Evolutionary conservation across 495 filamentous ascomycete species (phyloP), one percentile per base, ranked within the genome.

Genomic region (Podospora comata): DNA sequence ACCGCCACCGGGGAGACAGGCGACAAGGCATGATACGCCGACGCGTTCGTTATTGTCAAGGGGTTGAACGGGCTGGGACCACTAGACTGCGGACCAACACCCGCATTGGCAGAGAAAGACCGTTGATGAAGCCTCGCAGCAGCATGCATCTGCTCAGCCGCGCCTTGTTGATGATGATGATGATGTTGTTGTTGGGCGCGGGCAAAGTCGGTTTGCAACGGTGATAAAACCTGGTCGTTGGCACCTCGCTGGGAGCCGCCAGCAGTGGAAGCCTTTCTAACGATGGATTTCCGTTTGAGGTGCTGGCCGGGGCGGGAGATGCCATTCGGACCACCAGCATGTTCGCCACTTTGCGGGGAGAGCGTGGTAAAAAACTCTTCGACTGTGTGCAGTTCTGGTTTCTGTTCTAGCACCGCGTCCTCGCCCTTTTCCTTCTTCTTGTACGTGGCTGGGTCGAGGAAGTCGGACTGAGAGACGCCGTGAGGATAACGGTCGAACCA

Each of bases 401-500:
- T 91, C 70, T 96, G 91, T 64, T 92, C 90, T 70, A 96, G 84
- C 0, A 92, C 90, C 0, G 90, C 91, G 69, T 96, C 92, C 34
- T 91, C 89, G 30, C 89, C 89, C 7, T 86, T 89, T 69, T 93
- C 89, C 72, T 89, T 89, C 75, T 87, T 87, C 76, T 86, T 82
- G 66, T 86, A 85, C 1, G 82, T 79, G 53, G 88, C 88, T 0
- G 92, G 89, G 69, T 94, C 92, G 70, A 94, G 90, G 79, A 91
- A 95, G 77, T 95, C 90, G 11, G 89, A 83, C 64, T 90, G 85
- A 30, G 92, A 91, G 23, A 97, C 92, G 13, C 95, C 95, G 72
- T 95, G 92, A 1, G 95, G 95, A 79, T 97, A 97, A 71, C 92
- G 89, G 74, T 94, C 88, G 74, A 97, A 97, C 95, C 95, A 99